Conservation (phyloP, 306 rosid genomes). For the Cercis canadensis region DNA sequence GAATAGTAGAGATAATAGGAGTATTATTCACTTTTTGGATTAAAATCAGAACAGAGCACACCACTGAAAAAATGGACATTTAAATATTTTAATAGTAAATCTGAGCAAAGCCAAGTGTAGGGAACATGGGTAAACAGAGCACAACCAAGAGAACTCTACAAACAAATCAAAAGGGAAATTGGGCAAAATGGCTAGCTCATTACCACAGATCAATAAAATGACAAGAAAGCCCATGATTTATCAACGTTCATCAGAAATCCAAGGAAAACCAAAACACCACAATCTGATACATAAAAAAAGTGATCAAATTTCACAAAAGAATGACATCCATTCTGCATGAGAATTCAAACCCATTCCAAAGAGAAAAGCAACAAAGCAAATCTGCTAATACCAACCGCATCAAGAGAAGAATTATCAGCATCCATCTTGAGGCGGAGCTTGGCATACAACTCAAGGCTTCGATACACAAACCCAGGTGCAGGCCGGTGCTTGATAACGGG, state of each 20-base stretch:
- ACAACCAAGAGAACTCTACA: too few species aligned
- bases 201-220: too few species aligned
- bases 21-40: too few species aligned
- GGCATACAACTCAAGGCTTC: constrained; percentile 82
- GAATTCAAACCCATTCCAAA: constrained; percentile 30
- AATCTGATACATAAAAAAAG: not conserved
- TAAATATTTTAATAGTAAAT: too few species aligned
- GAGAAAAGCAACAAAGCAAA: constrained; percentile 4
- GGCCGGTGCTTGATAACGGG: constrained; percentile 84
- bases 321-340: not conserved
- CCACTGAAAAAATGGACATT: too few species aligned
- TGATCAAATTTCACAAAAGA: not conserved
- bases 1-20: too few species aligned
- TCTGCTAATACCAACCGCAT: constrained; percentile 67
- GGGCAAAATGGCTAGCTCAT: too few species aligned
- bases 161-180: too few species aligned
- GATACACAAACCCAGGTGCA: constrained; percentile 87
- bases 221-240: not conserved
- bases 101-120: too few species aligned
- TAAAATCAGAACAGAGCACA: too few species aligned
- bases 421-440: constrained; percentile 84
- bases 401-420: constrained; percentile 81
- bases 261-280: not conserved
- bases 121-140: too few species aligned
- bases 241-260: not conserved